Base-by-base conservation (phyloP, 805 yeast species). In the Ogataea ganodermae region DNA sequence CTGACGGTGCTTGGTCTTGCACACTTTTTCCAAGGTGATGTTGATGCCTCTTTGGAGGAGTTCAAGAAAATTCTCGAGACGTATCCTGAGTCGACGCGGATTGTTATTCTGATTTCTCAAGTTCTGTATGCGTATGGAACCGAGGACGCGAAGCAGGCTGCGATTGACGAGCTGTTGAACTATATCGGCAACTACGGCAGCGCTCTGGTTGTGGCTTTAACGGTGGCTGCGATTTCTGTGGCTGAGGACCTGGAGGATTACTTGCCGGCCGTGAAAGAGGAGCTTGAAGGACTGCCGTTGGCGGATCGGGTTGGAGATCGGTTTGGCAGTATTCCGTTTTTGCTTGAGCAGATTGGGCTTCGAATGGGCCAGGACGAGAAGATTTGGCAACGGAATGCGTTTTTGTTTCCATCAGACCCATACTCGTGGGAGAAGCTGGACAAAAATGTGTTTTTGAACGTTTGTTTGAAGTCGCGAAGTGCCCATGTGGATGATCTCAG, bases 191-290 rank as follows among this genome's bases (percentile, higher is more conserved):
- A 68, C 3, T 65, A 77, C 47, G 96, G 96, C 0, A 72, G 86
- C 1, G 80, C 90, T 2, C 67, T 89, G 38, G 59, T 80, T 20
- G 80, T 87, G 1, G 83, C 88, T 0, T 66, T 91, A 49, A 79
- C 89, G 1, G 71, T 92, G 35, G 97, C 96, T 4, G 90, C 95
- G 0, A 81, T 92, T 18, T 74, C 88, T 0, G 73, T 94, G 2
- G 71, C 83, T 8, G 86, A 89, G 42, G 72, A 81, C 39, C 68
- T 78, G 46, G 69, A 71, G 5, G 84, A 78, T 13, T 83, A 82
- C 48, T 72, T 86, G 44, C 61, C 74, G 32, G 81, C 77, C 1
- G 82, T 94, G 0, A 75, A 76, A 44, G 84, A 82, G 16, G 96
- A 91, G 63, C 67, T 94, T 37, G 71, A 69, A 30, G 66, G 72